phyloP scores from a whole-genome alignment of 176 grass and related monocot species.

The Bothriochloa decipiens region DNA sequence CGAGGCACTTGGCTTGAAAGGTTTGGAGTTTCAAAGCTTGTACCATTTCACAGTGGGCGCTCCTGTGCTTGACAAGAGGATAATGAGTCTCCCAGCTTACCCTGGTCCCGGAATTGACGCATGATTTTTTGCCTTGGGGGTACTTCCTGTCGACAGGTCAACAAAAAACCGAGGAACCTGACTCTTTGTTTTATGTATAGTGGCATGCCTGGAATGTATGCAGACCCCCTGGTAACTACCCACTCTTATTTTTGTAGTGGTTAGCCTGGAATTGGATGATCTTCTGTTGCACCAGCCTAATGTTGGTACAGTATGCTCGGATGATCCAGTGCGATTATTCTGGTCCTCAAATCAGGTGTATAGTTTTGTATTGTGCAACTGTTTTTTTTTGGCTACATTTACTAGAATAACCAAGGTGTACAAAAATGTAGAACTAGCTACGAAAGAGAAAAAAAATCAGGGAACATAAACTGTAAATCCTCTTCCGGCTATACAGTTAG shows the following conservation, averaged over 20 bases:
- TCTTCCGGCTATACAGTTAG: not conserved
- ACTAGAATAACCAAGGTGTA: not conserved
- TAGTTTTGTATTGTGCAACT: not conserved
- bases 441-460: not conserved
- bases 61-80: constrained; percentile 73
- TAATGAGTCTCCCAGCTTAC: constrained; percentile 90
- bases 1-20: constrained; percentile 81
- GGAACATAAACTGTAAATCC: not conserved
- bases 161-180: not conserved
- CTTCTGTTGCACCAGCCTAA: not conserved
- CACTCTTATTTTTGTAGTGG: constrained; percentile 12
- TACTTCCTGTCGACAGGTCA: not conserved
- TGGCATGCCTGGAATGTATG: not conserved
- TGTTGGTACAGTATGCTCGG: not conserved
- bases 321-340: not conserved
- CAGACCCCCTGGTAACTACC: not conserved
- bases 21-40: constrained; percentile 82
- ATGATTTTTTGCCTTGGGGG: constrained; percentile 28
- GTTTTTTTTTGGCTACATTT: not conserved
- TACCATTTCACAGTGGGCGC: constrained; percentile 90
- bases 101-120: constrained; percentile 77
- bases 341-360: not conserved
- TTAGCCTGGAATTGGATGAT: not conserved
- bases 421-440: not conserved
- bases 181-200: not conserved